Evolutionary conservation across 78 protist genomes (phyloP), one percentile per base, ranked within the genome.

Genomic region (Trichosphaerium sp.): DNA sequence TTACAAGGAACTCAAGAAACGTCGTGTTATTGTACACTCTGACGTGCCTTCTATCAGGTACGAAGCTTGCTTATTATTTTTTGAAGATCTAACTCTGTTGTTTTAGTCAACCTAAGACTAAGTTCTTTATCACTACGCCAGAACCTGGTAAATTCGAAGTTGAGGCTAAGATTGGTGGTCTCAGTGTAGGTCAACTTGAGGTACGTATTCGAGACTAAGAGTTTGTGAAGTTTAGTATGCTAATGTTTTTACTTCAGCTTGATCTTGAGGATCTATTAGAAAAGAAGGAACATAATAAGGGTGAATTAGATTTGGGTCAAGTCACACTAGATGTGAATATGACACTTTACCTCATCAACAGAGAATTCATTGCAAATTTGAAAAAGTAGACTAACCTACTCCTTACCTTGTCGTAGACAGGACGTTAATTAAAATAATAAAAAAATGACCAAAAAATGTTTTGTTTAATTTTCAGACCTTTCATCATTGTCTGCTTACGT

Each of bases 71-170:
- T n/a, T n/a, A n/a, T n/a, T n/a, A n/a, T n/a, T n/a, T n/a, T n/a
- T n/a, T n/a, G n/a, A n/a, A n/a, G n/a, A n/a, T n/a, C n/a, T n/a
- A n/a, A n/a, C n/a, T n/a, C n/a, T n/a, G 74, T 63, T 52, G 75
- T 79, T 0, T 78, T 78, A 11, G 74, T 44, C 68, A 77, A 42
- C 72, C 72, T 75, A 68, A 65, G 59, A 81, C 65, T 62, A 72
- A 66, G 58, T 68, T 81, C 40, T 72, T 66, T 51, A 81, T 81
- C 34, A 60, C 82, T 12, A 74, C 87, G 23, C 74, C 65, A 35
- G 77, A 78, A 21, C 78, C 74, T 35, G 87, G 87, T 62, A 81
- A 74, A 10, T 81, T 81, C 34, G 87, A 81, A 51, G 72, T 81
- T n/a, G 62, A 70, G 39, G 87, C 76, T 38, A 81, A 74, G 23